These are phyloP conservation scores for Geotrichum macrosporum DNA, from an alignment of 1,139 yeast species.

Conservation along the genomic window DNA sequence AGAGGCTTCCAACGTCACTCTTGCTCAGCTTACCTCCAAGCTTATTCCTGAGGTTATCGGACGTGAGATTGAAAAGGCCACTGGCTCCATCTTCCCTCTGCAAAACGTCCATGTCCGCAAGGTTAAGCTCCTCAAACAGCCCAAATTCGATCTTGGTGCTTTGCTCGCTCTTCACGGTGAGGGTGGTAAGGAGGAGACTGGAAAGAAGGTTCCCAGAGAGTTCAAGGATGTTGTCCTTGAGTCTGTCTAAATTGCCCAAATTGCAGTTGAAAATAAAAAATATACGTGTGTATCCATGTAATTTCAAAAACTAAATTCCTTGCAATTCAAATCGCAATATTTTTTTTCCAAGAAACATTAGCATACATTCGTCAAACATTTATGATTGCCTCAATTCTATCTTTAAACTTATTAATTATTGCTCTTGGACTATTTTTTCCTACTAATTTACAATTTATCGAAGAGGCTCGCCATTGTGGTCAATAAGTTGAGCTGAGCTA, in stretches of 20 bases:
- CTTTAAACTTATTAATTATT: too few species aligned
- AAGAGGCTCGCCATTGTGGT: slow-evolving; percentile 17
- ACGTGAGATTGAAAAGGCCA: slow-evolving; percentile 83
- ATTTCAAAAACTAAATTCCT: too few species aligned
- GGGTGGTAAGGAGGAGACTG: slow-evolving; percentile 72
- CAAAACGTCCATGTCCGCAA: slow-evolving; percentile 91
- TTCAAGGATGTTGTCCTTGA: slow-evolving; percentile 91
- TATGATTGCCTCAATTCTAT: too few species aligned
- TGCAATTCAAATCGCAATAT: too few species aligned
- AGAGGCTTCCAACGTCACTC: slow-evolving; percentile 78
- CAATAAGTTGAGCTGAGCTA: slow-evolving; percentile 15
- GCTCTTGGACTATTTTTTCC: too few species aligned
- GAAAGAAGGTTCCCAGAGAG: slow-evolving; percentile 81
- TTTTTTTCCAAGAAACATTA: too few species aligned
- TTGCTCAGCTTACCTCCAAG: slow-evolving; percentile 83
- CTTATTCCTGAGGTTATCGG: slow-evolving; percentile 89
- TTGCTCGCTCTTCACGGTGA: slow-evolving; percentile 90
- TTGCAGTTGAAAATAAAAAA: neutral
- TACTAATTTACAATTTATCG: too few species aligned
- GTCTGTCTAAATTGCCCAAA: slow-evolving; percentile 57
- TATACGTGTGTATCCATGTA: neutral
- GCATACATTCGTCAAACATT: too few species aligned
- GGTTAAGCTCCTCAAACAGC: slow-evolving; percentile 87
- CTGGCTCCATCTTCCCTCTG: slow-evolving; percentile 80
- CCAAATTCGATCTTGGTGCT: slow-evolving; percentile 86